phyloP scores from a whole-genome alignment of 352 stramenopile genomes.

The Phytophthora europaea region DNA sequence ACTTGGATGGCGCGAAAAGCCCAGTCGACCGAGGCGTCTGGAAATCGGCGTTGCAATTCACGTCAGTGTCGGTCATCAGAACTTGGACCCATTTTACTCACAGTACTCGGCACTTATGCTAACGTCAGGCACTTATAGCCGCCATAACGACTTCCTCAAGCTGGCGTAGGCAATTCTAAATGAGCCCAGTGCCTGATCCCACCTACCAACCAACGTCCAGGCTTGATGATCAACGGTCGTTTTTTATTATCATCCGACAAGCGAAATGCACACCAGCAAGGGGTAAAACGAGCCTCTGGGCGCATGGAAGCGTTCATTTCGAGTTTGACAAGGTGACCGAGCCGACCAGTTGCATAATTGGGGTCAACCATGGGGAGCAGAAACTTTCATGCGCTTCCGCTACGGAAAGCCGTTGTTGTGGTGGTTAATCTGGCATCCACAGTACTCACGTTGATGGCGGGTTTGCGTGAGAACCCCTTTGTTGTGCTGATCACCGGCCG shows the following conservation, averaged over 20 bases:
- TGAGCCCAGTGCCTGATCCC: too few relatives aligned
- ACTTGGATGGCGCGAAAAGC: too few relatives aligned
- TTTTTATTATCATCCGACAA: not conserved
- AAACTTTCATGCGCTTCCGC: conserved; percentile 17
- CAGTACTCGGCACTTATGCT: too few relatives aligned
- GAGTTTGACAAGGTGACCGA: conserved; percentile 8
- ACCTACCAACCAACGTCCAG: too few relatives aligned
- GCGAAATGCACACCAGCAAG: not conserved
- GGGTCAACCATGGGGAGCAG: conserved; percentile 21
- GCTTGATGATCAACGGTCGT: not conserved
- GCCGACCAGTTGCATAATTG: too few relatives aligned
- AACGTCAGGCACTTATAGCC: too few relatives aligned
- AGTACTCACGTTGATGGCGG: conserved; percentile 58
- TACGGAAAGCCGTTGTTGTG: conserved; percentile 37
- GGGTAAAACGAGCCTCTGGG: not conserved
- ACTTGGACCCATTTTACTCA: too few relatives aligned
- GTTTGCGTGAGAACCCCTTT: conserved; percentile 65
- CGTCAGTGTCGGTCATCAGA: too few relatives aligned
- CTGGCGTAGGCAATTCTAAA: too few relatives aligned
- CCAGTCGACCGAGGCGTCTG: too few relatives aligned
- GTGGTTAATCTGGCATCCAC: conserved; percentile 58
- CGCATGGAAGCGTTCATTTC: conserved; percentile 10
- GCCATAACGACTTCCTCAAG: too few relatives aligned
- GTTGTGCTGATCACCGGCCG: conserved; percentile 50
- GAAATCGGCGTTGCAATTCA: too few relatives aligned